Conservation (phyloP, 306 rosid genomes). For the Quercus ilex region DNA sequence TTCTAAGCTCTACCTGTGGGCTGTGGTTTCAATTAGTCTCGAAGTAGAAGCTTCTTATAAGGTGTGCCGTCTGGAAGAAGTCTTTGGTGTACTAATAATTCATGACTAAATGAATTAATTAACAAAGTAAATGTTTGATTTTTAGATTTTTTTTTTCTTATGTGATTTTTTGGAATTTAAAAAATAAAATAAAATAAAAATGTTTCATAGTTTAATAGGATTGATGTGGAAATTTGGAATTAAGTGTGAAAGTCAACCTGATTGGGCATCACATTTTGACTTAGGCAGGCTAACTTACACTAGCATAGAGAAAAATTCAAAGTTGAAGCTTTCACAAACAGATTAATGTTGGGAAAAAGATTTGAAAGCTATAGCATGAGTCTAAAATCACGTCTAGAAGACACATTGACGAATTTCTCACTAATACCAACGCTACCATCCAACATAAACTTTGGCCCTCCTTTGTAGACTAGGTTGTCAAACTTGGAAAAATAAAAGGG, state of each 20-base stretch:
- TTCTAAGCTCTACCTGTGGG: not conserved
- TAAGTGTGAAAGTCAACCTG: slow-evolving; percentile 34
- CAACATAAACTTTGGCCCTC: not conserved
- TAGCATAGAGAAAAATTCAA: slow-evolving; percentile 21
- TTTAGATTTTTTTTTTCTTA: not conserved
- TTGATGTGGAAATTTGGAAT: slow-evolving; percentile 22
- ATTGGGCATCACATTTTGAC: slow-evolving; percentile 51
- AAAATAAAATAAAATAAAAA: not conserved
- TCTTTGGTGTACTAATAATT: slow-evolving; percentile 18
- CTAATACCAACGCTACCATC: not conserved
- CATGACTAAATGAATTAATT: slow-evolving; percentile 20
- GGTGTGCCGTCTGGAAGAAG: not conserved
- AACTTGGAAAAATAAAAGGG: not conserved
- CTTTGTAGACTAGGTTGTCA: not conserved
- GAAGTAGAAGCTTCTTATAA: slow-evolving; percentile 33
- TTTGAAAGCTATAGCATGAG: not conserved
- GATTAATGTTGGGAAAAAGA: not conserved
- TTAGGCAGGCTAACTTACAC: slow-evolving; percentile 7
- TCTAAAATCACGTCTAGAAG: not conserved
- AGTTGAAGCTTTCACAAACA: slow-evolving; percentile 5
- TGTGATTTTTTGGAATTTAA: not conserved
- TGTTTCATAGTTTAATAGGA: not conserved
- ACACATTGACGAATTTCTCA: not conserved
- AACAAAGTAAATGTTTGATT: not conserved
- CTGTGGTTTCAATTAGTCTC: not conserved